Evolutionary conservation across 768 basidiomycete genomes (phyloP), one percentile per base, ranked within the genome.

Genomic region (Boletus bicolor): DNA sequence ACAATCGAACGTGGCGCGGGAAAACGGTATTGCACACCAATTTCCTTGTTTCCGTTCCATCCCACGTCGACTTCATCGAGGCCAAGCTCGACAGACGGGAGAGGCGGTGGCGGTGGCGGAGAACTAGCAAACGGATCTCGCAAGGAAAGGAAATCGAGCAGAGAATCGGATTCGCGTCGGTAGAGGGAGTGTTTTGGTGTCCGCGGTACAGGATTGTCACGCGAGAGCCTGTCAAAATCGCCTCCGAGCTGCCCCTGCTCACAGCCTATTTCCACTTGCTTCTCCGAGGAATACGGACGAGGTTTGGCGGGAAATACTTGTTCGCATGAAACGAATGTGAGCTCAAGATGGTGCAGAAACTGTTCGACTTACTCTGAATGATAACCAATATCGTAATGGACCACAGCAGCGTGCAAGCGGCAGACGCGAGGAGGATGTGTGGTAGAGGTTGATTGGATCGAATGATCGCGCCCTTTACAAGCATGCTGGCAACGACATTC

Each of bases 51-150:
- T 55, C 61, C 57, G 34, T 61, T 60, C 61, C 63, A 69, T 32
- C 69, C 63, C 12, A 64, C 61, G 39, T 71, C 65, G 8, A 63
- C 51, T 47, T 71, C 68, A 26, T 69, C 67, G 21, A 69, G 62
- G 21, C 61, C 67, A 30, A 73, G 63, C 15, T 60, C 62, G 0
- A 63, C 19, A 17, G 71, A 61, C n/a, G 67, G 68, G 10, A 67
- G 51, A 36, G 68, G 67, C 4, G 71, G 70, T 7, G 69, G 71
- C n/a, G 58, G 67, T 1, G 70, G 69, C n/a, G 70, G 70, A 1
- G 59, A 64, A 19, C 72, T 72, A 15, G 70, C 70, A 5, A 71
- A 71, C 19, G 70, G 70, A 51, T 71, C 70, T 46, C 68, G 68
- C 58, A 71, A 54, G 10, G 70, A 71, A 51, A 73, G 68, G 42